A percentile compares a stretch with the other conserved stretches of the same genome.
Evolutionary conservation across 768 basidiomycete species (phyloP).

Genomic region (Hericium erinaceus): DNA sequence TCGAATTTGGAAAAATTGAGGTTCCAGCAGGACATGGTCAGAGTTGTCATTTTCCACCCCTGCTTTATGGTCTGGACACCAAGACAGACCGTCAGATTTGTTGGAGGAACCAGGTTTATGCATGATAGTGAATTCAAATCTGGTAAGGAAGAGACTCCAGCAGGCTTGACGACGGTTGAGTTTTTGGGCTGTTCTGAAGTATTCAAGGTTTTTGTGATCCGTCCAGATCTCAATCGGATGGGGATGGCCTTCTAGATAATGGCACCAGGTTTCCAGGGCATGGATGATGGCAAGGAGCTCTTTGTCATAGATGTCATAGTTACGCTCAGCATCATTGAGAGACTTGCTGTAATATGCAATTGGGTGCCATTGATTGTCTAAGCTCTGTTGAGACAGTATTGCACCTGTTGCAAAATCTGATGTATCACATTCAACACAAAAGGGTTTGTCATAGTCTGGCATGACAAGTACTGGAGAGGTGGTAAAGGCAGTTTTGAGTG

Average conservation of each 20-base stretch:
- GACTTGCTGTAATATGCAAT: conserved; percentile 8
- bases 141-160: too few species aligned
- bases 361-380: too few species aligned
- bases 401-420: too few species aligned
- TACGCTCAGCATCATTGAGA: conserved; percentile 17
- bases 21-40: too few species aligned
- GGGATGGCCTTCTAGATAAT: conserved; percentile 16
- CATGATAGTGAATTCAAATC: conserved; percentile 18
- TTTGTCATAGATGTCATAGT: conserved; percentile 16
- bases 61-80: conserved; percentile 3
- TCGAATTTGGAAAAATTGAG: neutral
- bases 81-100: neutral
- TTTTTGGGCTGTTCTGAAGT: conserved; percentile 15
- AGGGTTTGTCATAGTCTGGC: too few species aligned
- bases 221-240: conserved; percentile 16
- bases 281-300: conserved; percentile 29
- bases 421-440: too few species aligned
- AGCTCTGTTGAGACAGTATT: too few species aligned
- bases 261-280: conserved; percentile 17
- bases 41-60: too few species aligned
- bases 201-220: conserved; percentile 24
- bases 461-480: too few species aligned
- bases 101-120: neutral
- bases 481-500: too few species aligned
- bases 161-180: conserved; percentile 23